Evolutionary conservation across 257 asterid genomes (phyloP), one percentile per base, ranked within the genome.

Genomic region (Nicotiana noctiflora): DNA sequence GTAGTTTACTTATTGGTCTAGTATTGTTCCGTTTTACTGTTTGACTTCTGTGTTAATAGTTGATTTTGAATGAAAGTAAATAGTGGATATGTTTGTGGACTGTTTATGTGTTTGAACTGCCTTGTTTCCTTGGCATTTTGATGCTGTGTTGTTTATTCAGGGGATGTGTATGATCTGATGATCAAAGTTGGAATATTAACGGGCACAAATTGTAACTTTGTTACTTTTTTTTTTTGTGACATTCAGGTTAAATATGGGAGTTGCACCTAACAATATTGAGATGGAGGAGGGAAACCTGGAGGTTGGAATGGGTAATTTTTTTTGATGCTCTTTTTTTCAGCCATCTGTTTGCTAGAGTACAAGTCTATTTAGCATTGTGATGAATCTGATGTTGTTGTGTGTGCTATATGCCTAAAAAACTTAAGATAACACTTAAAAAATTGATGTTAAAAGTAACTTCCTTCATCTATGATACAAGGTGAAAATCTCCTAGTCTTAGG

Each of bases 251-350:
- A 83, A 14, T 27, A 83, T 83, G 86, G 78, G 78, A 21, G 67
- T 66, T 27, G 79, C 78, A 8, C 70, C 80, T 37, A 80, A 83
- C 77, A 81, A n/a, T 70, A 10, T 83, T 49, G 86, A 83, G 67
- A 80, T 83, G 81, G 86, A 83, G 70, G 86, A 74, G 81, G 86
- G 86, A 83, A 83, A 81, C 51, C 86, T 83, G 74, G 86, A 83
- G 74, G 77, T 83, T 83, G 86, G 86, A 68, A 83, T 83, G 83
- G 86, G 86, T 79, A 79, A 79, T 5, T 49, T 77, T n/a, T 2
- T 77, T 53, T 56, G 8, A 76, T 64, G 46, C 52, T 56, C 37
- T 44, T 6, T 10, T 21, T 17, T 77, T 68, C 59, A 44, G 3
- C 55, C 56, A 40, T 68, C 77, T 68, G 32, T 40, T 56, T 59